These are phyloP conservation scores for Ogataea trehaloabstinens DNA, from an alignment of 805 yeast species.

Conservation along the genomic window DNA sequence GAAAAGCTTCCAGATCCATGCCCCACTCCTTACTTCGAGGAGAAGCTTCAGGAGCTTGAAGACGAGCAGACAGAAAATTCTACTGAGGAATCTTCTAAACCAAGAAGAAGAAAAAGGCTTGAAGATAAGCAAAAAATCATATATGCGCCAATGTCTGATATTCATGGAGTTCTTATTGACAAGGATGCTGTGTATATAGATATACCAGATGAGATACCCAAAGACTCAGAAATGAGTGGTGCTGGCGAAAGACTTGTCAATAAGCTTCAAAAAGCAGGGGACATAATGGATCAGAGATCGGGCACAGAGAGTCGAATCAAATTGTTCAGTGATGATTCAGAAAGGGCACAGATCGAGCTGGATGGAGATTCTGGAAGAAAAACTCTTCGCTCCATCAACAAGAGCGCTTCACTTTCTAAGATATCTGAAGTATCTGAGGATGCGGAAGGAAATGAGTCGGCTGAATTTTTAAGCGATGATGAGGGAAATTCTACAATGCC, in stretches of 20 bases:
- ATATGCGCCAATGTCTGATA: conserved; percentile 99
- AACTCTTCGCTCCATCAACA: conserved; percentile 57
- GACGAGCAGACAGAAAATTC: conserved; percentile 65
- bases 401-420: conserved; percentile 46
- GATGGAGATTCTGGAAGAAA: conserved; percentile 59
- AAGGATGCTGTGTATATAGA: conserved; percentile 97
- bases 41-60: conserved; percentile 71
- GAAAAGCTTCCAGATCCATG: conserved; percentile 98
- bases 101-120: conserved; percentile 77
- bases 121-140: conserved; percentile 93
- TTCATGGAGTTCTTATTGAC: conserved; percentile 97
- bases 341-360: conserved; percentile 30
- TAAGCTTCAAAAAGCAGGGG: conserved; percentile 68
- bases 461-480: conserved; percentile 23
- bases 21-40: conserved; percentile 93
- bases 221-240: conserved; percentile 47
- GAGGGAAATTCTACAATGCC: too few relatives aligned
- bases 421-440: too few relatives aligned
- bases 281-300: conserved; percentile 42
- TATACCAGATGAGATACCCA: conserved; percentile 44
- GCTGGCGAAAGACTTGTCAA: conserved; percentile 87
- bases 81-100: conserved; percentile 45
- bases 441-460: conserved; percentile 41
- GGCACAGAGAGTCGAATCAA: conserved; percentile 63
- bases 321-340: conserved; percentile 54